Base-by-base conservation (phyloP, 179 eudicot species). In the Corrigiola litoralis region DNA sequence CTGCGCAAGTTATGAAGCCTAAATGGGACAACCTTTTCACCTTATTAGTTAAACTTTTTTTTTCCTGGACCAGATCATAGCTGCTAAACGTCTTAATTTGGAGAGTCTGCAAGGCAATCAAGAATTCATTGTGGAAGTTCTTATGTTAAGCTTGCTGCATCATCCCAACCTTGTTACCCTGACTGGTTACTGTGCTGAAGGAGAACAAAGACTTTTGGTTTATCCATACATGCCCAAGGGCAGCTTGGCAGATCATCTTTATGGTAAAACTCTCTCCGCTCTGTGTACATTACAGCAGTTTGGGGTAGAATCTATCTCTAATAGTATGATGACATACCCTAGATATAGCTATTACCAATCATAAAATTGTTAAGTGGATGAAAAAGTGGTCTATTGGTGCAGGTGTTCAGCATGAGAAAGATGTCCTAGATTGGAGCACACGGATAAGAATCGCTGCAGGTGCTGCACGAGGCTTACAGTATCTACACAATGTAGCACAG, bases 151-250 rank as follows among this genome's bases (percentile, higher is more conserved):
- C 73, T 73, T 89, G 61, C 57, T 92, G 68, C 96, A 87, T 75
- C 96, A 92, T 70, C 82, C 85, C 0, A 89, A 92, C 69, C 95
- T 92, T 23, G 98, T 92, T 59, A 89, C 80, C 27, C 72, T 92
- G 79, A 77, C 76, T 40, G 98, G 98, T 17, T 89, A 89, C 72
- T 92, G 96, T 71, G 88, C 88, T 29, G 96, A 90, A 48, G 89
- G 86, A 55, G 86, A 82, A 64, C 96, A 89, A 61, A 73, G 98
- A 63, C 84, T 92, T 58, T 59, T 92, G 70, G 90, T 92, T 40
- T 92, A 92, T n/a, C 92, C 89, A 71, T 92, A 83, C 80, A 87
- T 92, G 96, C 80, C 88, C 20, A 77, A 68, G 86, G 96, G 98
- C 42, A 89, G 90, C 90, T 74, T 92, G 68, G 84, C 87, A 37